These are phyloP conservation scores for Grifola frondosa DNA, from an alignment of 1,284 basidiomycete species.

Conservation along the genomic window DNA sequence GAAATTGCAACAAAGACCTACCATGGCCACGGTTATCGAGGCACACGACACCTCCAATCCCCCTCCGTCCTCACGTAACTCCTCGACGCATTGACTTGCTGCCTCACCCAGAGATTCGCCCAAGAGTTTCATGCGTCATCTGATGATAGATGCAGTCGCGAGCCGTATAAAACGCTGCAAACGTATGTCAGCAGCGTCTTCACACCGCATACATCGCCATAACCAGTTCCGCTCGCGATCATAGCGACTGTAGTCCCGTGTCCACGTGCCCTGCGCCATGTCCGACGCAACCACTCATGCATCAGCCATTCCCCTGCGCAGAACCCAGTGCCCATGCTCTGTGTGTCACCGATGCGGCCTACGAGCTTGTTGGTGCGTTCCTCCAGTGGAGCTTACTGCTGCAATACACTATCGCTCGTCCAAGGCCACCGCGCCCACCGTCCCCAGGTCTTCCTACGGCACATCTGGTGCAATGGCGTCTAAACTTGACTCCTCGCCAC, in stretches of 20 bases:
- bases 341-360: constrained; percentile 81
- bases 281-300: constrained; percentile 36
- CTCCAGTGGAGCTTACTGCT: constrained; percentile 76
- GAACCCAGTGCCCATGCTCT: constrained; percentile 74
- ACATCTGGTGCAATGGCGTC: constrained; percentile 53
- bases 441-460: constrained; percentile 79
- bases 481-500: constrained; percentile 24
- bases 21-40: constrained; percentile 44
- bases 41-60: constrained; percentile 70
- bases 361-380: constrained; percentile 80
- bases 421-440: constrained; percentile 81
- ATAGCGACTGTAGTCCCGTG: constrained; percentile 47
- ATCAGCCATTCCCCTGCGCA: constrained; percentile 78
- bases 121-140: constrained; percentile 63
- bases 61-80: constrained; percentile 58
- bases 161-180: constrained; percentile 74
- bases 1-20: constrained; percentile 24
- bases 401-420: constrained; percentile 74
- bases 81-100: constrained; percentile 49
- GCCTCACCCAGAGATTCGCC: constrained; percentile 58
- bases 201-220: constrained; percentile 64
- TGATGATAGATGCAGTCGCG: constrained; percentile 64
- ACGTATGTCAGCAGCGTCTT: background rate
- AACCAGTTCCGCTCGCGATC: constrained; percentile 81
- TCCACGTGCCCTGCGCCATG: constrained; percentile 43